Conservation (phyloP, 148 eudicot genomes). For the Rhododendron ovatum region DNA sequence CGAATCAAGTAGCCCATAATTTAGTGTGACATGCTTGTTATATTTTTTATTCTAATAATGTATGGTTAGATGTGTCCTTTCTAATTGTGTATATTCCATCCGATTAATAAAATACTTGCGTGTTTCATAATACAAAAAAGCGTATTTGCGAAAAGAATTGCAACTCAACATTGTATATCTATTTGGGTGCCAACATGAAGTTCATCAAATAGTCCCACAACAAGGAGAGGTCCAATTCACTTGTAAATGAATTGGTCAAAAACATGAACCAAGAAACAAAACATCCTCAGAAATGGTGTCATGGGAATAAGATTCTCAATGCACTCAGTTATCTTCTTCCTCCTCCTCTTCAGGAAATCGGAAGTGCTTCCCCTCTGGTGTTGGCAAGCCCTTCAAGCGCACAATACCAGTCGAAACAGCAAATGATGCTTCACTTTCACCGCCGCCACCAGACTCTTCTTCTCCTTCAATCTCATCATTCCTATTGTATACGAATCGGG, state of each 20-base stretch:
- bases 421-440: conserved; percentile 42
- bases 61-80: too few species aligned
- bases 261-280: background rate
- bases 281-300: conserved; percentile 18
- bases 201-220: background rate
- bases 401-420: conserved; percentile 14
- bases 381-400: conserved; percentile 57
- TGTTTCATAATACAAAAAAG: too few species aligned
- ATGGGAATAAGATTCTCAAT: background rate
- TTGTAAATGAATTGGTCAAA: background rate
- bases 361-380: conserved; percentile 60
- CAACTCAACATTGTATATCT: background rate
- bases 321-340: background rate
- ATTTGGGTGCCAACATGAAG: background rate
- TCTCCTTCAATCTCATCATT: conserved; percentile 58
- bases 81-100: too few species aligned
- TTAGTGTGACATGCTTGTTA: too few species aligned
- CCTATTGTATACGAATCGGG: conserved; percentile 62
- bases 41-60: too few species aligned
- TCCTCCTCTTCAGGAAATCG: conserved; percentile 38
- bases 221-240: background rate
- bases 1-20: too few species aligned
- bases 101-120: too few species aligned
- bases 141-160: background rate
- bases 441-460: conserved; percentile 21